phyloP scores from a whole-genome alignment of 306 rosid species.

The Lablab purpureus region DNA sequence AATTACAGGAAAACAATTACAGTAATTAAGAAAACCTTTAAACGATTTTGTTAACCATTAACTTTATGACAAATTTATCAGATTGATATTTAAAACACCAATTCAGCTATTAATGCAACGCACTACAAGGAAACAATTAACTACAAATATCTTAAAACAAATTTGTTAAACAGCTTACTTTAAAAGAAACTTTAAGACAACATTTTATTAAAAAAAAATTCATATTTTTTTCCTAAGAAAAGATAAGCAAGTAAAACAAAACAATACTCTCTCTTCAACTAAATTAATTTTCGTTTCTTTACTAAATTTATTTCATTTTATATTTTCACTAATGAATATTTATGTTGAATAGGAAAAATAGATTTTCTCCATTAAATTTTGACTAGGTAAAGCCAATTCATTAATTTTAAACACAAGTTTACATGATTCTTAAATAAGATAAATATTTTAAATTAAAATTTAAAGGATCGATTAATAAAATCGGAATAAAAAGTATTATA shows the following conservation, averaged over 20 bases:
- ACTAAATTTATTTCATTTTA: no score
- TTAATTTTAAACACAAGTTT: no score
- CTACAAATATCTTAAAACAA: not conserved
- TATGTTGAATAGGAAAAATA: no score
- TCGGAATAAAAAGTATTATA: not conserved
- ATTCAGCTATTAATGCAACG: not conserved
- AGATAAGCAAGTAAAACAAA: no score
- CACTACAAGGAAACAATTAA: not conserved
- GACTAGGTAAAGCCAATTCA: no score
- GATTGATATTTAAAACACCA: not conserved
- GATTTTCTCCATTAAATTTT: no score
- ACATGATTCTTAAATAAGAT: no score
- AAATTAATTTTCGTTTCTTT: no score
- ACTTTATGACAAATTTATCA: not conserved
- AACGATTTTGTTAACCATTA: not conserved
- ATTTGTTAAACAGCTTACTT: not conserved
- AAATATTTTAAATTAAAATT: no score
- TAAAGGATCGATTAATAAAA: not conserved
- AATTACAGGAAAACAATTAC: not conserved
- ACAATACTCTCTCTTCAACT: no score
- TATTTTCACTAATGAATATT: no score
- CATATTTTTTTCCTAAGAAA: no score
- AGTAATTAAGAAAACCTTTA: not conserved
- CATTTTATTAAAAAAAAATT: not conserved
- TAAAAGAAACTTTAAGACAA: not conserved